Base-by-base conservation (phyloP, 345 rosid genomes). In the Hypericum androsaemum region DNA sequence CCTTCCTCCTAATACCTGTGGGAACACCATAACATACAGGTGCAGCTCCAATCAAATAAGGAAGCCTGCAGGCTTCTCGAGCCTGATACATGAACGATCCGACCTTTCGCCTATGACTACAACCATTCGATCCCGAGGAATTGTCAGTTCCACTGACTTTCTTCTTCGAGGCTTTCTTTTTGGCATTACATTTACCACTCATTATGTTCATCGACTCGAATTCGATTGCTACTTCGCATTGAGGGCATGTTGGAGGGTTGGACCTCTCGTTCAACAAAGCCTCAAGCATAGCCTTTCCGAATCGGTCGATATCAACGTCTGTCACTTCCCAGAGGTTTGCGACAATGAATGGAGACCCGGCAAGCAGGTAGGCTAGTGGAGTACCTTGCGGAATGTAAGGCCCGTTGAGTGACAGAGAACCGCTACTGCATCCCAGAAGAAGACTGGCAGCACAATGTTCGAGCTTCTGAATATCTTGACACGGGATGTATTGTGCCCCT, bases 321-420 rank as follows among this genome's bases (percentile, higher is more conserved):
- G 98, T 87, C 38, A 90, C 96, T 12, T 90, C 96, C 98, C 96
- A 90, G 10, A 90, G 80, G 64, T 78, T 90, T 28, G 94, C 95
- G 0, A 90, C 67, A 44, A 80, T 80, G 61, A 76, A 76, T 0
- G 98, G 98, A 16, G 96, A 84, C 8, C 96, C 95, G 0, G 94
- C 95, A 41, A 69, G 60, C 15, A 85, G 81, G 59, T 81, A 92
- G 6, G 81, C 81, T 14, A 92, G 71, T 6, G 86, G 77, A 41
- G 80, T 59, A 50, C 98, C 98, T 64, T 80, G 73, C 0, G 98
- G 98, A 46, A 65, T 61, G 56, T 92, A 92, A 56, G 81, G 62
- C 9, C 98, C 98, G 39, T 81, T 74, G 35, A 83, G 64, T 55
- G 69, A 61, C 55, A 92, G 57, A 8, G 89, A 80, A 52, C 96